Evolutionary conservation across 208 protist genomes (phyloP).

Genomic region (Wallacemonas rigidus): DNA sequence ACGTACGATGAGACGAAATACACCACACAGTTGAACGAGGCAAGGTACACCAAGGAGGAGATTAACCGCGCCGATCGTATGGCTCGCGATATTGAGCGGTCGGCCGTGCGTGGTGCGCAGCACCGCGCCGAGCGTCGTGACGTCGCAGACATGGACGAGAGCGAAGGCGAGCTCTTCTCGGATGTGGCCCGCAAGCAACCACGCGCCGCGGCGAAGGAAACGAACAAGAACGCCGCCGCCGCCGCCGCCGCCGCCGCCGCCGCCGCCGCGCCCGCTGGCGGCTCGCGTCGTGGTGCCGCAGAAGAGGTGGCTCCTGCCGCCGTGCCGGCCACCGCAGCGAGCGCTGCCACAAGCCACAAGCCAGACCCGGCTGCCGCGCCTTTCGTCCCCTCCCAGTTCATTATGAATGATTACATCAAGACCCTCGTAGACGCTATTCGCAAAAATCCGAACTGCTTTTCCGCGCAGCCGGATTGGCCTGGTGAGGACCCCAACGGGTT

Average conservation of each 20-base stretch:
- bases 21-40: constrained; percentile 87
- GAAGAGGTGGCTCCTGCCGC: constrained; percentile 9
- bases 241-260: constrained; percentile 9
- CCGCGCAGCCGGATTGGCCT: constrained; percentile 48
- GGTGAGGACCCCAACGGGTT: constrained; percentile 37
- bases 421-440: constrained; percentile 49
- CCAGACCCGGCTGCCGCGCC: constrained; percentile 49
- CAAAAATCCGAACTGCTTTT: constrained; percentile 54
- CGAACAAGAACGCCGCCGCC: constrained; percentile 15
- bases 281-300: constrained; percentile 16
- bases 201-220: constrained; percentile 21
- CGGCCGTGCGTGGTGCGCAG: constrained; percentile 53
- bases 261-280: constrained; percentile 9
- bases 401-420: constrained; percentile 57
- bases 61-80: constrained; percentile 61
- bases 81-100: constrained; percentile 78
- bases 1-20: constrained; percentile 89
- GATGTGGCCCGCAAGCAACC: constrained; percentile 56
- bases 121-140: constrained; percentile 77
- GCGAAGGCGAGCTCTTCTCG: constrained; percentile 82
- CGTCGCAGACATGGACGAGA: constrained; percentile 43
- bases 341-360: constrained; percentile 25
- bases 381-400: constrained; percentile 34
- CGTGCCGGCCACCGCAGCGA: constrained; percentile 11
- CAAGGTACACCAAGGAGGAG: constrained; percentile 76